phyloP scores from a whole-genome alignment of 2,329 filamentous ascomycete species.

The Coleophoma cylindrospora region DNA sequence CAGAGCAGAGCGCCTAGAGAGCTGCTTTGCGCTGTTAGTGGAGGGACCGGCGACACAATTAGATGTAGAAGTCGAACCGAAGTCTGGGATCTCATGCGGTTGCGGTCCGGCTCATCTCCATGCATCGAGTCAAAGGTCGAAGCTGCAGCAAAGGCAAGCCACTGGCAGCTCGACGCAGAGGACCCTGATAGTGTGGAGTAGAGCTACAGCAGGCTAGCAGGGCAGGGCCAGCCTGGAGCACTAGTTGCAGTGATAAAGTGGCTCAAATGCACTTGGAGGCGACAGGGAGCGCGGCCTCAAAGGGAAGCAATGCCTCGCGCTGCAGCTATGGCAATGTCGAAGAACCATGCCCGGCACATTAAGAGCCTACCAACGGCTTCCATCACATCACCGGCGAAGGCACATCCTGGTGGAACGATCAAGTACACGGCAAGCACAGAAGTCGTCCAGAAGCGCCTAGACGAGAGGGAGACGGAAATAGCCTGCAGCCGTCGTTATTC shows the following conservation, averaged over 20 bases:
- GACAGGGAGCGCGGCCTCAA: not conserved
- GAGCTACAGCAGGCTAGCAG: not conserved
- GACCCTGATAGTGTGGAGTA: slow-evolving; percentile 12
- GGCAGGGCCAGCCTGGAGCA: not conserved
- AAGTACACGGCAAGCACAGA: too few species aligned
- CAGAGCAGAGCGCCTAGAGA: slow-evolving; percentile 36
- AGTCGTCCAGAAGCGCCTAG: too few species aligned
- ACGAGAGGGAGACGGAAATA: too few species aligned
- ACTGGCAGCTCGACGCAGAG: slow-evolving; percentile 32
- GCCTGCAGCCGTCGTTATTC: too few species aligned
- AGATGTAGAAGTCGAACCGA: slow-evolving; percentile 34
- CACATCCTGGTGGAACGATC: too few species aligned
- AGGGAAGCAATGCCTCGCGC: not conserved
- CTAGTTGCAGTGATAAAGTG: slow-evolving; percentile 1
- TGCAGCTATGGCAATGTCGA: slow-evolving; percentile 5
- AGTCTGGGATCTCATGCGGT: slow-evolving; percentile 38
- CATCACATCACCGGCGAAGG: not conserved
- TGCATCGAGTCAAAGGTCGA: slow-evolving; percentile 20
- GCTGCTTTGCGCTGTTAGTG: slow-evolving; percentile 37
- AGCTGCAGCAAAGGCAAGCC: slow-evolving; percentile 19
- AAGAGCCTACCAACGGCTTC: slow-evolving; percentile 6
- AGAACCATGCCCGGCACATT: slow-evolving; percentile 10
- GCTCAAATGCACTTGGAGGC: slow-evolving; percentile 7
- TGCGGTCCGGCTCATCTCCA: slow-evolving; percentile 35
- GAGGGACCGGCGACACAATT: slow-evolving; percentile 26